These are phyloP conservation scores for Atkinsonella texensis DNA, from an alignment of 2,329 filamentous ascomycete species.

Conservation along the genomic window DNA sequence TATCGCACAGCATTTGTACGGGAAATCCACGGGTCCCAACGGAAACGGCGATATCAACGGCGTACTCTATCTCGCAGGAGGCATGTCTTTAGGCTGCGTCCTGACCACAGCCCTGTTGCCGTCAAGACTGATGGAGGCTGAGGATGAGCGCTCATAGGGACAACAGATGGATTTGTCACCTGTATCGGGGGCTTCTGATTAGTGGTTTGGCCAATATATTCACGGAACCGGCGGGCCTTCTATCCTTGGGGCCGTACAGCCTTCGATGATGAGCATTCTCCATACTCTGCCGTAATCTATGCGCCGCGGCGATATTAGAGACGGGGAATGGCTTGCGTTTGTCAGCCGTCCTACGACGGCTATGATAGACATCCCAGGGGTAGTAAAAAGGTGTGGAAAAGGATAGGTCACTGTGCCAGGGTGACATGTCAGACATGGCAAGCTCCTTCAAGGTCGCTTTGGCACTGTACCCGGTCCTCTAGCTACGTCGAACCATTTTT, in stretches of 20 bases:
- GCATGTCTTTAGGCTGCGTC: constrained; percentile 39
- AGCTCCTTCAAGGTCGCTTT: no score
- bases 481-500: no score
- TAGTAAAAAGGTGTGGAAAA: no score
- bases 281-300: neutral
- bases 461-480: no score
- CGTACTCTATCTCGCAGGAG: constrained; percentile 44
- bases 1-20: constrained; percentile 35
- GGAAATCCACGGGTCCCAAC: constrained; percentile 13
- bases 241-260: neutral
- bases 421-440: no score
- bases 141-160: constrained; percentile 16
- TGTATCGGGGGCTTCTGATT: neutral
- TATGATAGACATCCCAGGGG: no score
- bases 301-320: neutral
- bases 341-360: no score
- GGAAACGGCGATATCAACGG: constrained; percentile 30
- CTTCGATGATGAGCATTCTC: neutral
- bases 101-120: constrained; percentile 38
- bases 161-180: neutral
- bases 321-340: no score
- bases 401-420: no score
- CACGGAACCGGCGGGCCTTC: neutral
- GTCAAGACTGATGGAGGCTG: constrained; percentile 22
- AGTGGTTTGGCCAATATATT: neutral